A percentile compares a stretch with the other conserved stretches of the same genome.
Evolutionary conservation across 2,329 filamentous ascomycete species (phyloP).

Genomic region (Pezizomycotina sp.): DNA sequence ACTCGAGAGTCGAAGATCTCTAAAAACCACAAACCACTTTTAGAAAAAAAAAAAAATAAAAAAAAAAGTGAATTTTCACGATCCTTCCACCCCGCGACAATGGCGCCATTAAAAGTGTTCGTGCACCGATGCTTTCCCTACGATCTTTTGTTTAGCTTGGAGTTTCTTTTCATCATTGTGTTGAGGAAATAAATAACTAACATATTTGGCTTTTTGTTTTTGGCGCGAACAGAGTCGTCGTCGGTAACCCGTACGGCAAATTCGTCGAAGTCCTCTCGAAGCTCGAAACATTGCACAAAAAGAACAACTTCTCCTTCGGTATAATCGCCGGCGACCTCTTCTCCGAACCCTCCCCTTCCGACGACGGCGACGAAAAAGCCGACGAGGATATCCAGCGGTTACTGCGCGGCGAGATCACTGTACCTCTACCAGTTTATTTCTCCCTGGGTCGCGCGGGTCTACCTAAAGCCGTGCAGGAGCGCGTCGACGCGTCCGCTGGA

Average conservation of each 20-base stretch:
- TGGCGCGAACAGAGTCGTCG: too few relatives aligned
- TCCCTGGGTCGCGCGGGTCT: conserved; percentile 59
- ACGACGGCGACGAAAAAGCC: conserved; percentile 35
- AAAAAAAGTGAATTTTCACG: too few relatives aligned
- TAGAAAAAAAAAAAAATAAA: too few relatives aligned
- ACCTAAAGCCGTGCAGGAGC: conserved; percentile 52
- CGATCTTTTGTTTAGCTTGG: too few relatives aligned
- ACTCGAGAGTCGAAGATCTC: too few relatives aligned
- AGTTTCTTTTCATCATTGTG: too few relatives aligned
- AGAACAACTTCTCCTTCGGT: conserved; percentile 76
- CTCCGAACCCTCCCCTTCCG: conserved; percentile 32
- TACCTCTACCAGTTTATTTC: conserved; percentile 83
- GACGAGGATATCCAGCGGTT: conserved; percentile 45
- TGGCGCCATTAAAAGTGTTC: too few relatives aligned
- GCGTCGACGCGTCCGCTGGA: conserved; percentile 47
- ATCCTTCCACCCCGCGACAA: too few relatives aligned
- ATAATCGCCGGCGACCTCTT: conserved; percentile 78
- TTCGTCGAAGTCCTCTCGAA: conserved; percentile 63
- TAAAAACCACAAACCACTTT: too few relatives aligned
- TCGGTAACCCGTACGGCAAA: conserved; percentile 69
- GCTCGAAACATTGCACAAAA: conserved; percentile 60
- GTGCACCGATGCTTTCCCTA: too few relatives aligned
- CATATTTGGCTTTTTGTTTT: too few relatives aligned
- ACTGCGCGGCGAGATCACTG: conserved; percentile 50
- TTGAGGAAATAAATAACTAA: too few relatives aligned